phyloP scores from a whole-genome alignment of 176 grass and related monocot species.

The Triticum dicoccoides region DNA sequence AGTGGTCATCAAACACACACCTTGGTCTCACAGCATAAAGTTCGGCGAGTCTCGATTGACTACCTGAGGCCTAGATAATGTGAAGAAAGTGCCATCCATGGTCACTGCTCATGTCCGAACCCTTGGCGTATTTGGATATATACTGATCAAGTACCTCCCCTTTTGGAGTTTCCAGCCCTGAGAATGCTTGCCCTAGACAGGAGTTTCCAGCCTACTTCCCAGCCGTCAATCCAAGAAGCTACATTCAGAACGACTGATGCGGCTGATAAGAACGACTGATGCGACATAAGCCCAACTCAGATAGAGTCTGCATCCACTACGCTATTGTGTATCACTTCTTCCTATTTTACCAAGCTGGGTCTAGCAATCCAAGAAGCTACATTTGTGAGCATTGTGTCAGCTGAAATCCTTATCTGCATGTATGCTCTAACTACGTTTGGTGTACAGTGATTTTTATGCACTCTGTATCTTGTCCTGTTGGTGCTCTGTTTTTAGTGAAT shows the following conservation, averaged over 20 bases:
- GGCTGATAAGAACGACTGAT: no score
- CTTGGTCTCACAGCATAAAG: neutral
- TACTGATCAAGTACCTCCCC: neutral
- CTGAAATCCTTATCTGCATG: no score
- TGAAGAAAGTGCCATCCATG: neutral
- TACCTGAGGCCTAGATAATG: neutral
- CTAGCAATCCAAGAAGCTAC: neutral
- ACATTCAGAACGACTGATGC: neutral
- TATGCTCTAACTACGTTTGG: no score
- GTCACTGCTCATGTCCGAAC: conserved; percentile 20
- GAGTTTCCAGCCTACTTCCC: neutral
- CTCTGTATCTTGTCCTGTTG: no score
- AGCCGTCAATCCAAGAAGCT: neutral
- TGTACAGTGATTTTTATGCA: no score
- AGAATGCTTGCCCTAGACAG: conserved; percentile 21
- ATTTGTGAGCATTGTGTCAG: no score
- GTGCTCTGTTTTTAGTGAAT: no score
- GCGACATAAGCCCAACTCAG: neutral
- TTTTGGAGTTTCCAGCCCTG: neutral
- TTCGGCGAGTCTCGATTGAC: conserved; percentile 18
- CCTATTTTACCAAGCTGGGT: neutral
- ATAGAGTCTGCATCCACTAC: neutral
- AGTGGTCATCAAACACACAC: neutral
- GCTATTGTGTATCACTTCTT: neutral
- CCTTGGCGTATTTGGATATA: conserved; percentile 3